Evolutionary conservation across 148 eudicot genomes (phyloP).

Genomic region (Camellia lanceoleosa): DNA sequence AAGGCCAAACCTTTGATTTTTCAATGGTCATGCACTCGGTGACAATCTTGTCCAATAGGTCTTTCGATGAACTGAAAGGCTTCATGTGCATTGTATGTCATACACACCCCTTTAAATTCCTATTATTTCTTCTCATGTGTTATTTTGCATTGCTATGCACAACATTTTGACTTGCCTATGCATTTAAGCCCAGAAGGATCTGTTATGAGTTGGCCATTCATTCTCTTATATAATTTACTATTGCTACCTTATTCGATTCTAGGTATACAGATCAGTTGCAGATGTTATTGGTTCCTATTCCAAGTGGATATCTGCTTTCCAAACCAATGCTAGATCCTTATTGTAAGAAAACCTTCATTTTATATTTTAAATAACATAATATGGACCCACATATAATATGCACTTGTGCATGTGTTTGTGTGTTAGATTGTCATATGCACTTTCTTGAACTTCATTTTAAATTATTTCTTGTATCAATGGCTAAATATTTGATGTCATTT

Average conservation of each 20-base stretch:
- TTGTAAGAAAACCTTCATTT: conserved; percentile 53
- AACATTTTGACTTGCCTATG: background rate
- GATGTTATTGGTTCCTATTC: conserved; percentile 93
- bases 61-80: conserved; percentile 58
- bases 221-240: background rate
- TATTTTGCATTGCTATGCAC: background rate
- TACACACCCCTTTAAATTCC: conserved; percentile 6
- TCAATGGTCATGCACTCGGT: conserved; percentile 65
- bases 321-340: conserved; percentile 58
- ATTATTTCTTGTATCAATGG: background rate
- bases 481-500: background rate
- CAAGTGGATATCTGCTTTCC: conserved; percentile 71
- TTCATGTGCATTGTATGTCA: conserved; percentile 80
- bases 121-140: background rate
- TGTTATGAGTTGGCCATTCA: conserved; percentile 12
- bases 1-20: conserved; percentile 57
- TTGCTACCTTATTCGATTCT: conserved; percentile 16
- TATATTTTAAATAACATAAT: background rate
- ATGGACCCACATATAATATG: conserved; percentile 5
- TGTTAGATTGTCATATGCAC: background rate
- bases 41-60: conserved; percentile 53
- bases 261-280: conserved; percentile 93
- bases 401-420: background rate
- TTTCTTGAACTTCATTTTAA: background rate
- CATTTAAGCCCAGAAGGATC: background rate